phyloP scores from a whole-genome alignment of 2,329 filamentous ascomycete genomes.

The Teratosphaeria pseudoeucalypti region DNA sequence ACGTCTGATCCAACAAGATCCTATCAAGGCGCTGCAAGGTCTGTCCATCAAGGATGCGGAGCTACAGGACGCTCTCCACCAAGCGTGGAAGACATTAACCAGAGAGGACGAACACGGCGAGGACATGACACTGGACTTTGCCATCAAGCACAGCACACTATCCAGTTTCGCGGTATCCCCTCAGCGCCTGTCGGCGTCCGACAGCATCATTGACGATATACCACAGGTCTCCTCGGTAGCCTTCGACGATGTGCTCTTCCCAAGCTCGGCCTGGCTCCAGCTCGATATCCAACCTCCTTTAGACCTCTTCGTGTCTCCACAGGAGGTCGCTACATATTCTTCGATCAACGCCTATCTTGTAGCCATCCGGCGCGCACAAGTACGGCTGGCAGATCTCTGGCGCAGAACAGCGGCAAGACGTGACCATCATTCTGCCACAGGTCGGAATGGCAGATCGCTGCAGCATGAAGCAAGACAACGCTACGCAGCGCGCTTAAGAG shows the following conservation, averaged over 20 bases:
- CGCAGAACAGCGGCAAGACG: constrained; percentile 70
- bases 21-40: constrained; percentile 46
- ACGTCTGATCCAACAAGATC: constrained; percentile 40
- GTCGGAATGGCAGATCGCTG: constrained; percentile 28
- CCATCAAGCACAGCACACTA: constrained; percentile 64
- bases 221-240: constrained; percentile 39
- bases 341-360: constrained; percentile 80
- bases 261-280: constrained; percentile 59
- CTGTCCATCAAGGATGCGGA: constrained; percentile 78
- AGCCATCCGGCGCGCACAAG: constrained; percentile 73
- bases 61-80: constrained; percentile 62
- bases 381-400: constrained; percentile 78
- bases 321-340: constrained; percentile 71
- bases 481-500: constrained; percentile 50
- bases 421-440: constrained; percentile 61
- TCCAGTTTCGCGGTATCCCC: constrained; percentile 37
- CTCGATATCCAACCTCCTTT: constrained; percentile 68
- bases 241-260: constrained; percentile 75
- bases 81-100: constrained; percentile 69
- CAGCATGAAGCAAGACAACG: constrained; percentile 52
- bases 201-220: constrained; percentile 23
- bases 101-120: constrained; percentile 64
- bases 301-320: constrained; percentile 71
- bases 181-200: constrained; percentile 31
- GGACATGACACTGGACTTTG: constrained; percentile 69